Base-by-base conservation (phyloP, 768 basidiomycete genomes). In the Tylopilus intermedius region DNA sequence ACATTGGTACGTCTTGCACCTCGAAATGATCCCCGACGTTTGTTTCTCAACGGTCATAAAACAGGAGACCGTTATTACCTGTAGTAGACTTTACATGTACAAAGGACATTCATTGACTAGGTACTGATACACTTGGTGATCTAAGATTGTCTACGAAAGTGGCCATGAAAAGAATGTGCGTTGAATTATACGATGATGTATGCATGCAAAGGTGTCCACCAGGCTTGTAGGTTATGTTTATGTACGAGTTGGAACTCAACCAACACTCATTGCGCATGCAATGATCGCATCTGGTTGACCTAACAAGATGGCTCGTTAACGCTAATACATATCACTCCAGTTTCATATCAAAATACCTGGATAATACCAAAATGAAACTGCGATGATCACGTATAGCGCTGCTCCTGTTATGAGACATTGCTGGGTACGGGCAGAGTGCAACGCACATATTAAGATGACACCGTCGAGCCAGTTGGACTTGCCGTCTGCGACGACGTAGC, bases 381-480 rank as follows among this genome's bases (percentile, higher is more conserved):
- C 85, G 21, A 90, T 79, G 47, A 91, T 87, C 8, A 86, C 58
- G 67, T 90, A 90, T 27, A 89, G 71, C 37, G 76, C 83, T 86
- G 56, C 43, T 44, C 5, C 27, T 3, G 2, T 37, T n/a, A 40
- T 60, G 27, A 58, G 58, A 21, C 29, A 35, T 24, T 5, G 10
- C 32, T 21, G 33, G 11, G 27, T 15, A 26, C 3, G 3, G 18
- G n/a, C 6, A 13, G 3, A 38, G 13, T n/a, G 48, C 18, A 43
- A 72, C 79, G 56, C 67, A 82, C 84, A 79, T 75, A 88, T 84
- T 22, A 92, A 61, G 52, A 84, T 79, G 61, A 78, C 74, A 3
- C 90, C 90, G 64, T 93, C 90, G 14, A 93, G 73, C 82, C 90
- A 94, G 65, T 90, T 91, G 15, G 83, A 86, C 63, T 85, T 84